Conservation (phyloP, 2,329 filamentous ascomycete genomes). For the Chaetomiaceae sp. region DNA sequence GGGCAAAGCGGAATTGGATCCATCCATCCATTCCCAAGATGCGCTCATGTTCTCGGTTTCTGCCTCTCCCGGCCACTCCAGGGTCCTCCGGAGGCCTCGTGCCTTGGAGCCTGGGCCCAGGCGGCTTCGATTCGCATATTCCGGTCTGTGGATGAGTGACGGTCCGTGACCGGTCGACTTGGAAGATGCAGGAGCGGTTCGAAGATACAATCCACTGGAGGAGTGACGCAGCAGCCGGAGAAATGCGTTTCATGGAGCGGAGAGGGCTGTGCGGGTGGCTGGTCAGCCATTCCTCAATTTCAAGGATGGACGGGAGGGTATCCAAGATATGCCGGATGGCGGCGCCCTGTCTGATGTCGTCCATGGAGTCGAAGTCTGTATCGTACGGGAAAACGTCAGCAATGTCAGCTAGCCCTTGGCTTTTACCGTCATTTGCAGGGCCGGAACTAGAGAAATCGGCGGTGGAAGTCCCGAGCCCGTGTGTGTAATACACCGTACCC, state of each 20-base stretch:
- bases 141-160: background rate
- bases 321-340: slow-evolving; percentile 52
- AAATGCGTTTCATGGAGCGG: slow-evolving; percentile 48
- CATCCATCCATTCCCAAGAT: slow-evolving; percentile 62
- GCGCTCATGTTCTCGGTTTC: slow-evolving; percentile 41
- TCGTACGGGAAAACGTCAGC: slow-evolving; percentile 42
- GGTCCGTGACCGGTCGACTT: slow-evolving; percentile 49
- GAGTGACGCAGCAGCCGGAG: slow-evolving; percentile 61
- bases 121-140: background rate
- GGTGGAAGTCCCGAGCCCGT: no score
- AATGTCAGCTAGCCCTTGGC: background rate
- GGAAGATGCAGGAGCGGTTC: slow-evolving; percentile 80
- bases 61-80: slow-evolving; percentile 19
- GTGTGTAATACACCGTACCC: background rate
- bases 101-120: no score
- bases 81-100: background rate
- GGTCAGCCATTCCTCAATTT: slow-evolving; percentile 52
- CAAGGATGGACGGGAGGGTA: slow-evolving; percentile 56
- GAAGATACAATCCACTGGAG: slow-evolving; percentile 87
- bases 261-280: slow-evolving; percentile 38
- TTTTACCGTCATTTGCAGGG: no score
- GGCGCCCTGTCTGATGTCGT: slow-evolving; percentile 41
- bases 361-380: slow-evolving; percentile 54
- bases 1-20: slow-evolving; percentile 81
- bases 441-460: no score